Conservation (phyloP, 148 eudicot species). For the Fallopia convolvulus region DNA sequence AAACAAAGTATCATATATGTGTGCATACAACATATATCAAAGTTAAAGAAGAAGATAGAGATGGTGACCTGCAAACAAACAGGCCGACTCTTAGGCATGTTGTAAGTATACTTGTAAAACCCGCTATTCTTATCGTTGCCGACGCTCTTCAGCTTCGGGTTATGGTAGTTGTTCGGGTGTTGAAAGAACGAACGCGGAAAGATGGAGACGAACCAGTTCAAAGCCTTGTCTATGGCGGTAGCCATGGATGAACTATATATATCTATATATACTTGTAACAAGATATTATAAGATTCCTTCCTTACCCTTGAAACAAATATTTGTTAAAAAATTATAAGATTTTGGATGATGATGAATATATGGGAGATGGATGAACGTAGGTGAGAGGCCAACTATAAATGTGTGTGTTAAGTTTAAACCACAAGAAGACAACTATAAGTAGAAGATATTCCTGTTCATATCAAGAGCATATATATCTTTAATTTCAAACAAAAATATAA, state of each 20-base stretch:
- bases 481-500: not conserved
- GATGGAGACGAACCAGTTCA: constrained; percentile 5
- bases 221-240: constrained; percentile 7
- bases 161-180: not conserved
- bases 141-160: not conserved
- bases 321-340: not conserved
- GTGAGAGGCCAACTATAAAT: not conserved
- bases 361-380: not conserved
- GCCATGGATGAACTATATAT: not conserved
- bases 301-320: not conserved
- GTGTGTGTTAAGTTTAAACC: constrained; percentile 1
- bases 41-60: not conserved
- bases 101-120: not conserved
- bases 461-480: constrained; percentile 1
- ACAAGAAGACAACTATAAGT: constrained; percentile 6
- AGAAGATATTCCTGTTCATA: constrained; percentile 6
- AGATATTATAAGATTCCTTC: constrained; percentile 1
- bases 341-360: constrained; percentile 6
- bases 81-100: constrained; percentile 1
- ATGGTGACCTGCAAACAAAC: constrained; percentile 4
- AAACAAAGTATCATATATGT: no score
- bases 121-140: constrained; percentile 6
- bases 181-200: not conserved
- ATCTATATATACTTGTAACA: not conserved
- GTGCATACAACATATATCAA: not conserved